A percentile compares a stretch with the other conserved stretches of the same genome.
phyloP scores from a whole-genome alignment of 2,329 filamentous ascomycete species.

The Ophiostoma triangulosporum region DNA sequence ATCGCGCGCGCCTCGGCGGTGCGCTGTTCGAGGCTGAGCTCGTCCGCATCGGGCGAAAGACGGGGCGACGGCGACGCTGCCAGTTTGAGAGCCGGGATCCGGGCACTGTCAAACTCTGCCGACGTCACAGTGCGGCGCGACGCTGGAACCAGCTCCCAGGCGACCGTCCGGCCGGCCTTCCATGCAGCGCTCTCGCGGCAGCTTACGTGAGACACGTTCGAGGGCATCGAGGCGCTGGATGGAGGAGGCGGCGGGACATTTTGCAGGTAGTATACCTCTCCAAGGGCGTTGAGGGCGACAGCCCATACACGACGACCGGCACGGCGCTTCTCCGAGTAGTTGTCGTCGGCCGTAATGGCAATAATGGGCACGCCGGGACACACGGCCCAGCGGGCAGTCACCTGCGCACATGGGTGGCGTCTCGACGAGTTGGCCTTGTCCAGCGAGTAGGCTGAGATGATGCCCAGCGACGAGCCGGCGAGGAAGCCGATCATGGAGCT shows the following conservation, averaged over 20 bases:
- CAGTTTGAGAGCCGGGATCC: constrained; percentile 45
- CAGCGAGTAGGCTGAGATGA: constrained; percentile 71
- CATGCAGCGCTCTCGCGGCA: constrained; percentile 51
- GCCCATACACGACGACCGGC: constrained; percentile 67
- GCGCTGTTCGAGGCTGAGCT: constrained; percentile 56
- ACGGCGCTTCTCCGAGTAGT: constrained; percentile 59
- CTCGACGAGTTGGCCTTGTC: constrained; percentile 45
- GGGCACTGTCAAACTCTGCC: constrained; percentile 56
- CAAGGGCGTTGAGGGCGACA: constrained; percentile 84
- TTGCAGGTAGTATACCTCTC: constrained; percentile 77
- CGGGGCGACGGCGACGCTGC: constrained; percentile 58
- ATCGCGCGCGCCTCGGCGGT: constrained; percentile 69
- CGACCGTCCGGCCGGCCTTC: constrained; percentile 63
- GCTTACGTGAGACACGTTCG: neutral
- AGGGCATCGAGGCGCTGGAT: constrained; percentile 12
- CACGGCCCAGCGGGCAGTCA: constrained; percentile 79
- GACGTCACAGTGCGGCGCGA: constrained; percentile 59
- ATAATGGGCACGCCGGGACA: constrained; percentile 83
- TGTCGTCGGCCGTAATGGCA: constrained; percentile 69
- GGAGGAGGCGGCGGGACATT: constrained; percentile 45
- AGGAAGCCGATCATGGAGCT: constrained; percentile 71
- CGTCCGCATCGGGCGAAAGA: constrained; percentile 62
- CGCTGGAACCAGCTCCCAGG: constrained; percentile 68
- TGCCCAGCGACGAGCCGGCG: constrained; percentile 68
- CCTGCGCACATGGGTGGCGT: constrained; percentile 56